Evolutionary conservation across 805 yeast species (phyloP), one percentile per base, ranked within the genome.

Genomic region (Lipomyces spencermartinsiae): DNA sequence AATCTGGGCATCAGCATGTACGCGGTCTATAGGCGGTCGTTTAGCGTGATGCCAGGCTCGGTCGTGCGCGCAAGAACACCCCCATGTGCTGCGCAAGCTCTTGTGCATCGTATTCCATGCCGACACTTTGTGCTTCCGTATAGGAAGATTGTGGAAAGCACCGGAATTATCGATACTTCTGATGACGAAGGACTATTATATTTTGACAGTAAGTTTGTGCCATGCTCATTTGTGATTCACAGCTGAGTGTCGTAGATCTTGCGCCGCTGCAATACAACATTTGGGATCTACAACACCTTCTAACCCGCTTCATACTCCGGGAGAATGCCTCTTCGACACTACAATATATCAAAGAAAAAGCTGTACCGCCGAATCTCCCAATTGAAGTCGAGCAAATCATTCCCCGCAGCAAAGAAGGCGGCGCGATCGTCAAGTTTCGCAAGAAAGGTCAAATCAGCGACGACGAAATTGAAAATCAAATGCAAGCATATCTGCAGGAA

Each of bases 331-430:
- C 59, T 3, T 43, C 68, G 10, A 55, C 74, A 37, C 69, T 65
- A n/a, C 22, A 49, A 7, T 61, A 74, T 35, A 67, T 68, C 29
- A 46, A 69, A 5, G 61, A 66, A 34, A 69, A 60, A 19, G 65
- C 74, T n/a, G 58, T 78, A 22, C 78, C 80, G 16, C 46, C 49
- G 4, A 75, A 59, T 34, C 68, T 68, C 4, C 62, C 73, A 19
- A 73, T 88, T 31, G 78, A 83, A 35, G 80, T 92, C 60, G 82
- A 85, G 6, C 87, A 88, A 1, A 83, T 92, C 37, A 85, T 89
- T 39, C 90, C 95, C 0, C 84, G 93, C 64, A 83, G 82, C 65
- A 83, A 97, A 68, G 99, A 95, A 75, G 97, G 98, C 62, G 98
- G 98, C 58, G 97, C 92, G 1, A 93, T 94, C 83, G 95, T 92